Evolutionary conservation across 305 asterid species (phyloP), one percentile per base, ranked within the genome.

Genomic region (Rubia occidens): DNA sequence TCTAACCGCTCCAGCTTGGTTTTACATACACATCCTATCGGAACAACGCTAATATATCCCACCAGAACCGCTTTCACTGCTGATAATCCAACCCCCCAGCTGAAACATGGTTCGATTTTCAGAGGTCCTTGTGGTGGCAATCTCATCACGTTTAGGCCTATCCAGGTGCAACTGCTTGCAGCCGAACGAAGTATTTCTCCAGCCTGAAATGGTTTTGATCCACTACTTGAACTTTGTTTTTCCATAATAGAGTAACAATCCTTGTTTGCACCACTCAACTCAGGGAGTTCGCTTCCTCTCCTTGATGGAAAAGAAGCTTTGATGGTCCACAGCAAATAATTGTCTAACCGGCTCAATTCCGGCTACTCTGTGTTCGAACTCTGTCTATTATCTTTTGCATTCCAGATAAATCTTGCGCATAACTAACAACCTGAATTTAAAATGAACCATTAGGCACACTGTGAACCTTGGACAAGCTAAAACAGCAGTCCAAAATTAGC

Each of bases 351-450:
- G 14, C 40, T 85, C 80, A 86, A 59, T 72, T 44, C 86, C 78
- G 71, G 88, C 95, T 81, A 70, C 87, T 84, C 78, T 87, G 80
- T 32, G 94, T 85, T 69, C 91, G 88, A 72, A 87, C 95, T 85
- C 97, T 81, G 71, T 93, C 98, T 24, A 93, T 86, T 66, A 93
- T 88, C 98, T 85, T 88, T 82, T 93, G 98, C 81, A 95, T 78
- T 20, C 98, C 98, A 37, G 96, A 90, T 72, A 93, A 78, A 77
- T 93, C 98, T 72, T 93, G 95, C 40, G 95, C 98, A 73, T 93
- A 93, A 66, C 95, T 87, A 75, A 93, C 96, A 60, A 93, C 96
- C 97, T 92, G 85, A 68, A 71, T 35, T 65, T 53, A 74, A 64
- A 47, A 75, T 8, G 60, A 65, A 58, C 18, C 58, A 42, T 66